Evolutionary conservation across 768 basidiomycete species (phyloP), one percentile per base, ranked within the genome.

Genomic region (Inosperma sp.): DNA sequence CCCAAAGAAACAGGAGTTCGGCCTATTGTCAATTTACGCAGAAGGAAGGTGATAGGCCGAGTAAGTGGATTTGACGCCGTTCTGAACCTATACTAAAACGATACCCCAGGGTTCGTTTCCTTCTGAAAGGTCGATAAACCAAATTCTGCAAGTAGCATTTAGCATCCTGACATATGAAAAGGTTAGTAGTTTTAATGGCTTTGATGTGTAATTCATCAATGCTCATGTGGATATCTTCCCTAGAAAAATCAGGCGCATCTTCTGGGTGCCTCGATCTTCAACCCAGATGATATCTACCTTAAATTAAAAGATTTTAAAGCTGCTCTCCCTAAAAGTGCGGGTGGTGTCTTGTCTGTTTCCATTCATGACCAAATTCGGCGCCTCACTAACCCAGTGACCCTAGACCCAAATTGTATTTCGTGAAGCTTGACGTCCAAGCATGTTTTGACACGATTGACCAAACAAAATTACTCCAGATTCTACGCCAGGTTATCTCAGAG

Each of bases 361-460:
- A 40, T 1, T 19, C 13, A 8, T 8, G 9, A 17, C 6, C 5
- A 13, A 25, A 5, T 42, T 29, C 7, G 21, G 2, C 30, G 13
- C 13, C 14, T 31, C 19, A 26, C 5, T 34, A 8, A 41, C 19
- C n/a, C 13, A 17, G 31, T 52, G 12, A n/a, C 34, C 17, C 31
- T 3, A 95, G 94, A 30, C 92, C 94, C 0, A 83, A 83, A 55
- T 67, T 98, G 5, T 98, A 93, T 67, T 95, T 99, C 59, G 94
- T 93, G 44, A 99, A 99, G 66, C 81, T 96, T 21, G 96, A 99
- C 62, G 93, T 98, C 14, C 87, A 87, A 54, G 86, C 95, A 6
- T 96, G 93, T 59, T 99, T 97, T 72, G 96, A 99, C 68, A 92
- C 88, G 0, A 98, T 98, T 51, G 84, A 92, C 27, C 96, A 98